Evolutionary conservation across 2,329 filamentous ascomycete species (phyloP), one percentile per base, ranked within the genome.

Genomic region (Laburnicola sp.): DNA sequence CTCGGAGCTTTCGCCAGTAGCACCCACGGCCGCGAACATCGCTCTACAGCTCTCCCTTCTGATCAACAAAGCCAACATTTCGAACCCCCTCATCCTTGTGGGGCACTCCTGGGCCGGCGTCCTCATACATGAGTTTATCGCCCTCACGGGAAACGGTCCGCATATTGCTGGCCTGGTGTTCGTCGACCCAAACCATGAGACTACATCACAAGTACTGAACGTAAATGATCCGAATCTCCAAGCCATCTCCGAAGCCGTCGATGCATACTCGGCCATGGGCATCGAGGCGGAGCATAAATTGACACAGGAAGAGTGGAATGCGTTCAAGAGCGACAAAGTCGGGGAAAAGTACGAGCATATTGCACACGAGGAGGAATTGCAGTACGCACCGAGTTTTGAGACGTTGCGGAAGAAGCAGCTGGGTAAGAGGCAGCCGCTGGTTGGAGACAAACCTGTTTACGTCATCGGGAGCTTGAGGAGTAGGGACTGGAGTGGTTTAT

Each of bases 401-500:
- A 70, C 59, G 1, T 50, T 70, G 37, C 56, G 54, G n/a, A 59
- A 58, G 32, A 72, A 69, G 54, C 47, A 58, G 28, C 25, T 71
- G 31, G 28, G 32, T 23, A 64, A 58, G 27, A 61, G 46, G 23
- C 60, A 63, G 55, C 63, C 68, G 11, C 45, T 70, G 16, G 5
- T 56, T 28, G 53, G 36, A 40, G 47, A 57, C 27, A 61, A 55
- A 36, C 56, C 56, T 11, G 54, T 69, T 48, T 64, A 53, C 56
- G 62, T 65, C 25, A 62, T 69, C 52, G 54, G 53, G 28, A 62
- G 65, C 6, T 58, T 43, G 10, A 53, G 63, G 27, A 66, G 66
- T 27, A 57, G 66, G 48, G 65, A 70, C 48, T 66, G 64, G 63
- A 57, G 49, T 46, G 54, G 59, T 2, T 44, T 73, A 56, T 73